Evolutionary conservation across 345 rosid genomes (phyloP), one percentile per base, ranked within the genome.

Genomic region (Noccaea caerulescens): DNA sequence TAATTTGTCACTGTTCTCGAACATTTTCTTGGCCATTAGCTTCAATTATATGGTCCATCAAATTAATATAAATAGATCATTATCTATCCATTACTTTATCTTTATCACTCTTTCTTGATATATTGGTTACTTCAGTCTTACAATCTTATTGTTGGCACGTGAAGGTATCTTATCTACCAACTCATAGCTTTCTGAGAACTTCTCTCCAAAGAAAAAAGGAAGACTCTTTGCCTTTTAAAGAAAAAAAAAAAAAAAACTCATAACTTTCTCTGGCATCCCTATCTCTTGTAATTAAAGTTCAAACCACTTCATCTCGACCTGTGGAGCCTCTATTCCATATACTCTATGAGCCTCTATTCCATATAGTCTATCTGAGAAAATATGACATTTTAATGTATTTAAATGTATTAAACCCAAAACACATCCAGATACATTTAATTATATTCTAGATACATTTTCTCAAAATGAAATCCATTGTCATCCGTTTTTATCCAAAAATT

Each of bases 31-130:
- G 6, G 38, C 66, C 38, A 12, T 60, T 25, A 60, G 49, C n/a
- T 39, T 38, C 63, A 58, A 39, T 58, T 58, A 58, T 39, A 39
- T 59, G 64, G 23, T 41, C 64, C 49, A 59, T 23, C 64, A 18
- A 59, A 20, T 16, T 39, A 59, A 59, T 39, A 7, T 18, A 41
- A 10, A 41, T 10, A 11, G 10, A 59, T 12, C 49, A 20, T 58
- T 30, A 0, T 38, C 0, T 39, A 18, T 8, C 44, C 45, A 39
- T 18, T 11, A 12, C 10, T 47, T 47, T 47, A 49, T 49, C 46
- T 42, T 3, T 49, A 18, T 49, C 53, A 49, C 11, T 18, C 5
- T 18, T 49, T 18, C 27, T 46, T 13, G 10, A 46, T 46, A 45
- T 46, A 7, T 16, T 18, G 18, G 23, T 42, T 49, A 8, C 53